Conservation (phyloP, 1,284 basidiomycete genomes). For the Malassezia japonica region DNA sequence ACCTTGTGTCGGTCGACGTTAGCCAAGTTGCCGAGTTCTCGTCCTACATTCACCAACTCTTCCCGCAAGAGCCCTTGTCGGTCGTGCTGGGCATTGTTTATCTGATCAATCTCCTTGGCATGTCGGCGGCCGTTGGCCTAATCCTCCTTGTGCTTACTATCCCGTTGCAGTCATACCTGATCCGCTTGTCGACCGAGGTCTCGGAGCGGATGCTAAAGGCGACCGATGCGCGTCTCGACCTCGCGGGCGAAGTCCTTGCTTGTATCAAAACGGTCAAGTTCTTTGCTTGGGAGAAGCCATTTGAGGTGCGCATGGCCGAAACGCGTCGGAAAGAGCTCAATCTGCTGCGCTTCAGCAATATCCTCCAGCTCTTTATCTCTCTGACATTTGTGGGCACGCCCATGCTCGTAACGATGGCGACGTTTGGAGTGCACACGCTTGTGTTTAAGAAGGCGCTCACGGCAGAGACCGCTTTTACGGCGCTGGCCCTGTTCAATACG, state of each 20-base stretch:
- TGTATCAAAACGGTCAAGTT: conserved; percentile 57
- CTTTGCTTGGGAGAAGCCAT: conserved; percentile 53
- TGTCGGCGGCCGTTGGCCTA: conserved; percentile 50
- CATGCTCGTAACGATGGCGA: conserved; percentile 58
- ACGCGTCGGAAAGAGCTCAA: conserved; percentile 51
- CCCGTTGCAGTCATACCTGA: conserved; percentile 46
- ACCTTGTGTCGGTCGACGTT: conserved; percentile 55
- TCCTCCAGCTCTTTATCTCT: conserved; percentile 49
- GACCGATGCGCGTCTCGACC: conserved; percentile 53
- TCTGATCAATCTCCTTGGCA: conserved; percentile 53
- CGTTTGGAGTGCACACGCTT: conserved; percentile 58
- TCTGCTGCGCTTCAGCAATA: conserved; percentile 50
- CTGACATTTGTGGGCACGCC: conserved; percentile 55
- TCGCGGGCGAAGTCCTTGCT: conserved; percentile 54
- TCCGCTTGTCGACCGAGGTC: conserved; percentile 50
- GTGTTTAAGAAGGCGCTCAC: conserved; percentile 52
- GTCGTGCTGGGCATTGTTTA: conserved; percentile 52
- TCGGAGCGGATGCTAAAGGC: conserved; percentile 52
- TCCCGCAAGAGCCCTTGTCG: conserved; percentile 52
- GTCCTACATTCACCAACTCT: conserved; percentile 49
- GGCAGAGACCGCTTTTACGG: conserved; percentile 52
- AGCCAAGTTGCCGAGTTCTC: conserved; percentile 46
- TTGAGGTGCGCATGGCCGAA: conserved; percentile 51
- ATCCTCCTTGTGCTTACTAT: conserved; percentile 38
- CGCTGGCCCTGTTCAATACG: conserved; percentile 53